Evolutionary conservation across 2,329 filamentous ascomycete genomes (phyloP), one percentile per base, ranked within the genome.

Genomic region (Sarocladium kiliense): DNA sequence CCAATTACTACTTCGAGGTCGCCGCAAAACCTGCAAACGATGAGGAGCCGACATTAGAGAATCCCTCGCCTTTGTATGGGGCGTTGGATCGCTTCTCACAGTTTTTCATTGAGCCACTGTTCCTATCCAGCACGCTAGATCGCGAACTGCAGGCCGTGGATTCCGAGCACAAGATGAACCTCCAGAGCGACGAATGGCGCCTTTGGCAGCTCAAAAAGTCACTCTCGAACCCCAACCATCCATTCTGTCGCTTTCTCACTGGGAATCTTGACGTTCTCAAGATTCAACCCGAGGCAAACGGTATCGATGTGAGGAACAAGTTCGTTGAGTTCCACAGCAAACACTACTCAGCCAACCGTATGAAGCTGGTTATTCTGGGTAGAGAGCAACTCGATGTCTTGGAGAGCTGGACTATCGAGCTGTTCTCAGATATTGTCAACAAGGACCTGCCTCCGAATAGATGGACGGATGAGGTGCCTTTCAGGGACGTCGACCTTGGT

Each of bases 1-100:
- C 94, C 60, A 97, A 97, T 74, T 99, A 96, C 75, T 97, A 89
- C 73, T 99, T 99, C 68, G 94, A 99, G 66, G 86, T 97, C 56
- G 90, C 89, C 19, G 91, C 91, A 27, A 90, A 90, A 53, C 82
- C 87, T 12, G 83, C 78, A 66, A 84, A 86, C 58, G 77, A 80
- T 37, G 72, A 79, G 54, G 76, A 81, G 30, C 73, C 79, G 3
- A 79, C 80, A 9, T 79, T 78, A 60, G 66, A 72, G 62, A 82
- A 84, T 60, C 74, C 79, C 0, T 84, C 81, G 16, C 79, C 81
- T 1, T 64, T 97, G 4, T 86, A 88, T 66, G 91, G 91, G 23
- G 92, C 88, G 3, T 77, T 97, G 53, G 92, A 97, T 68, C 86
- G 91, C 32, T 97, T 97, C 70, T 88, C 92, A 11, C 91, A 96